Base-by-base conservation (phyloP, 306 rosid species). In the Malus orientalis region DNA sequence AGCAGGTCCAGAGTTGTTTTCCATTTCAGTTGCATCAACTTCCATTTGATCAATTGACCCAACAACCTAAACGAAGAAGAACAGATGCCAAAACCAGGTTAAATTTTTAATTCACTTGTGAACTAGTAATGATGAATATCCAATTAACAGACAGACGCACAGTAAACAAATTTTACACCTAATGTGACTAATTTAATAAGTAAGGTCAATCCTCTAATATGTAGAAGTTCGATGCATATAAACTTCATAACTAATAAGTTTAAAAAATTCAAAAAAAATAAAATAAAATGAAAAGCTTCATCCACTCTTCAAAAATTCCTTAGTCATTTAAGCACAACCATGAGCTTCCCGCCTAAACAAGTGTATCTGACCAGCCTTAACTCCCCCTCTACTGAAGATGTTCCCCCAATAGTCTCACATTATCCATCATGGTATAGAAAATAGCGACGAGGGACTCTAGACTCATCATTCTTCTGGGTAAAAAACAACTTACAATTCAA, bases 31-130 rank as follows among this genome's bases (percentile, higher is more conserved):
- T 65, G 92, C 98, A 57, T 92, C 98, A 78, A 90, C 77, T 51
- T 95, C 98, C 98, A 95, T 92, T 78, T 89, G 97, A 79, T 92
- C 97, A 80, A 88, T 90, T 32, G 97, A 86, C 38, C 99, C 99
- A 10, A 88, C 97, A 86, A 92, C 96, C 99, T 95, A 76, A 73
- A 69, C 69, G 81, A 75, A 68, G 25, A 77, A 74, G 73, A 32
- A 63, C 49, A 84, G 25, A 78, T 29, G 62, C 20, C 64, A 70
- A 83, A n/a, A 60, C 71, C 54, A 71, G 51, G 44, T 69, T 30
- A 29, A 25, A 8, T 32, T 68, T 45, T 29, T 22, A 30, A 2
- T 53, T 55, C 42, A 47, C 71, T 75, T 33, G 53, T 53, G 59
- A 38, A 58, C 77, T 22, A 74, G 16, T 44, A 68, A 42, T 23